Percentiles rank a stretch among this genome's conserved stretches.
Evolutionary conservation across 768 basidiomycete genomes (phyloP).

Genomic region (Agrocybe chaxingu): DNA sequence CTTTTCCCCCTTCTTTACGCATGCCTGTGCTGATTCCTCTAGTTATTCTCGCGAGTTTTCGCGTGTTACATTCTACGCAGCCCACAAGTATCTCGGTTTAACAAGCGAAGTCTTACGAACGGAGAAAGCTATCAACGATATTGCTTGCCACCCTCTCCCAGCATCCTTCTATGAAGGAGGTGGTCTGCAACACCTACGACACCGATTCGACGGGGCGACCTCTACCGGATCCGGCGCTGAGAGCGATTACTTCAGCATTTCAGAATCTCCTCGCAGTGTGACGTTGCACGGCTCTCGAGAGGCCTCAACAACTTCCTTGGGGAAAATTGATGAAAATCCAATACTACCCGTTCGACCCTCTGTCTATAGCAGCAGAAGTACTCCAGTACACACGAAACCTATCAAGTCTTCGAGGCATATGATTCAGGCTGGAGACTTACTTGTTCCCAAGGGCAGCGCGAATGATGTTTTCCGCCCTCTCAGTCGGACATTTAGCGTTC

Average conservation of each 20-base stretch:
- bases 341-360: slow-evolving; percentile 18
- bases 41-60: slow-evolving; percentile 98
- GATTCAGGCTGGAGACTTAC: slow-evolving; percentile 77
- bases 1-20: slow-evolving; percentile 5
- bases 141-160: slow-evolving; percentile 94
- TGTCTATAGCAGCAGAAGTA: slow-evolving; percentile 13
- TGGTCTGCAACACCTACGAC: slow-evolving; percentile 84
- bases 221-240: slow-evolving; percentile 47
- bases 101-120: slow-evolving; percentile 95
- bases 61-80: slow-evolving; percentile 95
- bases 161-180: slow-evolving; percentile 89
- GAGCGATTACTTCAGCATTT: slow-evolving; percentile 54
- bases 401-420: slow-evolving; percentile 44
- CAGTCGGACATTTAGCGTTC: slow-evolving; percentile 44
- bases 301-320: slow-evolving; percentile 24
- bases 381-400: slow-evolving; percentile 1
- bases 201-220: slow-evolving; percentile 73
- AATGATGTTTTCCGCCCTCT: slow-evolving; percentile 44
- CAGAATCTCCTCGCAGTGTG: slow-evolving; percentile 19
- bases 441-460: slow-evolving; percentile 50
- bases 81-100: slow-evolving; percentile 92
- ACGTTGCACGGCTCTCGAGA: no score
- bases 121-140: slow-evolving; percentile 95
- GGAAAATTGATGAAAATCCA: slow-evolving; percentile 19
- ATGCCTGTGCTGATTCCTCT: slow-evolving; percentile 8